phyloP scores from a whole-genome alignment of 306 rosid genomes.

The Elaeagnus macrophylla region DNA sequence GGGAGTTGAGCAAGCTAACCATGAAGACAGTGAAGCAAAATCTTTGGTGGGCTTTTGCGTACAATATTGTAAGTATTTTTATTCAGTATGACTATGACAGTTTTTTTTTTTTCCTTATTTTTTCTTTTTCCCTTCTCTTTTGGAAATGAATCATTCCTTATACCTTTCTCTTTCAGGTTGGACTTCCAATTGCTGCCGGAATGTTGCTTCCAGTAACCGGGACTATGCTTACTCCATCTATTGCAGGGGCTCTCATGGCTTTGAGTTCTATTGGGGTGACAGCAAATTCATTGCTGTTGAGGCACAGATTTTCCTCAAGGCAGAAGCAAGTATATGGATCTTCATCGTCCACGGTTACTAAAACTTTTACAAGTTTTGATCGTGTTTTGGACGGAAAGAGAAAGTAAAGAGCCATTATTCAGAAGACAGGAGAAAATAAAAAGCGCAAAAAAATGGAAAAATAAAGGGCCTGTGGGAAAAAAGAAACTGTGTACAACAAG shows the following conservation, averaged over 20 bases:
- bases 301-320: slow-evolving; percentile 54
- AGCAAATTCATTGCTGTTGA: slow-evolving; percentile 73
- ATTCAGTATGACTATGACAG: slow-evolving; percentile 7
- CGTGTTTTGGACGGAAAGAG: slow-evolving; percentile 16
- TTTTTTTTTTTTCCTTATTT: neutral
- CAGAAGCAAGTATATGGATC: slow-evolving; percentile 35
- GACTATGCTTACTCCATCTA: slow-evolving; percentile 81
- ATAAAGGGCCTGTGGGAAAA: too few species aligned
- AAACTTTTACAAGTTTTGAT: slow-evolving; percentile 22
- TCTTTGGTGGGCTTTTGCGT: slow-evolving; percentile 96
- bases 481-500: too few species aligned
- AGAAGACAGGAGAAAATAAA: slow-evolving; percentile 19
- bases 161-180: too few species aligned
- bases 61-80: slow-evolving; percentile 72
- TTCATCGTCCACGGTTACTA: slow-evolving; percentile 13
- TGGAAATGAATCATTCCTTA: too few species aligned
- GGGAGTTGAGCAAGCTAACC: slow-evolving; percentile 89
- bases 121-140: neutral
- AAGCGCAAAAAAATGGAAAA: too few species aligned
- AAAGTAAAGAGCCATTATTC: slow-evolving; percentile 24
- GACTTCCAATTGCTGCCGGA: slow-evolving; percentile 95
- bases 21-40: slow-evolving; percentile 92
- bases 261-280: slow-evolving; percentile 83
- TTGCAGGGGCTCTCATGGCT: slow-evolving; percentile 97
- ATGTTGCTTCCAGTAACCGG: slow-evolving; percentile 75